These are phyloP conservation scores for Diddensiella caesifluorescens DNA, from an alignment of 805 yeast species.

Conservation along the genomic window DNA sequence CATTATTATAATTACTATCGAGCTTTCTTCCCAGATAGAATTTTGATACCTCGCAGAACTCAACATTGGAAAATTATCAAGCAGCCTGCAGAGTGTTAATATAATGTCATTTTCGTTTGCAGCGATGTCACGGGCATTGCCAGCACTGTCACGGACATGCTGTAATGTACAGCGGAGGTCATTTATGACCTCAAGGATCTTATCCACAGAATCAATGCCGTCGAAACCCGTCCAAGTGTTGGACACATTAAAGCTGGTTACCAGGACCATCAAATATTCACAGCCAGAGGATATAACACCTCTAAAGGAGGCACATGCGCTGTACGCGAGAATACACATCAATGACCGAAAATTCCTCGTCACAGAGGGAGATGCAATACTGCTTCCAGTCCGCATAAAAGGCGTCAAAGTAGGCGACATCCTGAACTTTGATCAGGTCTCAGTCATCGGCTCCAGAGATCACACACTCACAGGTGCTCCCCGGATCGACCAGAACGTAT, in stretches of 20 bases:
- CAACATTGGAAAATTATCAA: too few species aligned
- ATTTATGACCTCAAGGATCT: background rate
- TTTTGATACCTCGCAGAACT: too few species aligned
- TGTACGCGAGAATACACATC: slow-evolving; percentile 78
- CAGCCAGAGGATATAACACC: slow-evolving; percentile 46
- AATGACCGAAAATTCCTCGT: slow-evolving; percentile 84
- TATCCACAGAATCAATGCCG: background rate
- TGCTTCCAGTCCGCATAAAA: slow-evolving; percentile 72
- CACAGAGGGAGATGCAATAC: slow-evolving; percentile 82
- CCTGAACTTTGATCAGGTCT: slow-evolving; percentile 67
- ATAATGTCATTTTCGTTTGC: too few species aligned
- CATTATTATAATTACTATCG: too few species aligned
- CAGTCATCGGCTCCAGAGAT: slow-evolving; percentile 79
- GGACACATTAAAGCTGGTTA: slow-evolving; percentile 12
- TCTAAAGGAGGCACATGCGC: slow-evolving; percentile 56
- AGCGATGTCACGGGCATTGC: too few species aligned
- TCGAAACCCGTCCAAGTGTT: background rate
- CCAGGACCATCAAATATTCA: slow-evolving; percentile 21
- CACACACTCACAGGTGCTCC: slow-evolving; percentile 59
- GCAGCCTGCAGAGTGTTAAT: too few species aligned
- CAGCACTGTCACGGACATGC: background rate
- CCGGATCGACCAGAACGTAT: slow-evolving; percentile 46
- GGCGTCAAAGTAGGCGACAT: slow-evolving; percentile 79
- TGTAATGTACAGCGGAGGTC: background rate
- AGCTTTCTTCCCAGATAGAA: too few species aligned